Evolutionary conservation across 202 grass and related monocot genomes (phyloP).

Genomic region (Carex arenaria): DNA sequence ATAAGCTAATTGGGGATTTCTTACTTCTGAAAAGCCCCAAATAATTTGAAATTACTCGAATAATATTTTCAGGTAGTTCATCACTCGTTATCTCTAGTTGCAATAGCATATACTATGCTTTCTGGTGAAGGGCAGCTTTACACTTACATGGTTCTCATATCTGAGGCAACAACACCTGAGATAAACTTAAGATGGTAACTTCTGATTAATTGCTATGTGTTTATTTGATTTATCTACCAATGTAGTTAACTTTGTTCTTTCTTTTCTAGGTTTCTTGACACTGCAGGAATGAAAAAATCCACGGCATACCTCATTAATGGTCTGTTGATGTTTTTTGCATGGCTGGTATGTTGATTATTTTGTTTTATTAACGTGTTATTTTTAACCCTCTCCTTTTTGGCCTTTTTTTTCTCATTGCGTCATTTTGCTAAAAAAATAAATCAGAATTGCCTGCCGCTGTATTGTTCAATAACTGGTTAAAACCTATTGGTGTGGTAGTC

Average conservation of each 20-base stretch:
- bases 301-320: slow-evolving; percentile 89
- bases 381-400: background rate
- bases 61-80: slow-evolving; percentile 68
- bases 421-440: slow-evolving; percentile 2
- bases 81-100: slow-evolving; percentile 72
- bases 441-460: background rate
- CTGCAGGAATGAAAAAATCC: slow-evolving; percentile 89
- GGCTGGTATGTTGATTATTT: slow-evolving; percentile 59
- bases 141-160: slow-evolving; percentile 98
- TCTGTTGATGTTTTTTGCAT: slow-evolving; percentile 77
- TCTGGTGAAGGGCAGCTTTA: slow-evolving; percentile 90
- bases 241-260: slow-evolving; percentile 26
- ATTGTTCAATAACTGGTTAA: background rate
- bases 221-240: slow-evolving; percentile 11
- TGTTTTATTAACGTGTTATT: slow-evolving; percentile 1
- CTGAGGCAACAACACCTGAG: slow-evolving; percentile 95
- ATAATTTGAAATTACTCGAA: background rate
- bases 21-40: background rate
- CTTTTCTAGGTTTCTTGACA: slow-evolving; percentile 90
- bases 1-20: background rate
- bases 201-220: slow-evolving; percentile 19
- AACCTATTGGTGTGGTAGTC: background rate
- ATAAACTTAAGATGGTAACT: slow-evolving; percentile 95
- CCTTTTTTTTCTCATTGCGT: background rate
- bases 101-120: slow-evolving; percentile 64